These are phyloP conservation scores for Amanita brunnescens DNA, from an alignment of 768 basidiomycete species.

Conservation along the genomic window DNA sequence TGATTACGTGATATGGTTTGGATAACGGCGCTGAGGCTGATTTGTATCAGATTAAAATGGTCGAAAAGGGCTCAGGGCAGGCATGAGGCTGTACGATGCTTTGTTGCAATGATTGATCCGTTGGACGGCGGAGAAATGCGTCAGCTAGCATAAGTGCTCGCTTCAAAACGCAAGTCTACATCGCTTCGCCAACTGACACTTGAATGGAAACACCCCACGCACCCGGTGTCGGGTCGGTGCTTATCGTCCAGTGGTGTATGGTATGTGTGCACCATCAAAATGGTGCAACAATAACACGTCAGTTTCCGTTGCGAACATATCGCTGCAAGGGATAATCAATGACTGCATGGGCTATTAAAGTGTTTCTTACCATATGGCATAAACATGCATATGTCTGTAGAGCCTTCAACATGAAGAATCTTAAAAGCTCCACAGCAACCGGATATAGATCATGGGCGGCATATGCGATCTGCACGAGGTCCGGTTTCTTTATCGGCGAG, in stretches of 20 bases:
- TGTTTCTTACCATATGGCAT: background rate
- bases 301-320: background rate
- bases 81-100: background rate
- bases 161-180: background rate
- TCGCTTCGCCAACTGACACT: background rate
- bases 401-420: too few species aligned
- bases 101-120: conserved; percentile 2
- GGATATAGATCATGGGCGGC: too few species aligned
- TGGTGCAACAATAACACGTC: background rate
- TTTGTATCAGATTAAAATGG: background rate
- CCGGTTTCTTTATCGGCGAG: background rate
- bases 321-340: background rate
- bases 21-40: background rate
- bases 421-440: too few species aligned
- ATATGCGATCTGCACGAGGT: background rate
- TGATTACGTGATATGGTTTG: background rate
- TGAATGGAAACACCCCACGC: background rate
- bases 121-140: background rate
- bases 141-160: background rate
- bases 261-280: background rate
- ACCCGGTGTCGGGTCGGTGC: background rate
- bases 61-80: background rate
- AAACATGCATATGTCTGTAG: too few species aligned
- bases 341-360: background rate
- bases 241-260: background rate